Evolutionary conservation across 2,329 filamentous ascomycete genomes (phyloP), one percentile per base, ranked within the genome.

Genomic region (Pseudogymnoascus sp.): DNA sequence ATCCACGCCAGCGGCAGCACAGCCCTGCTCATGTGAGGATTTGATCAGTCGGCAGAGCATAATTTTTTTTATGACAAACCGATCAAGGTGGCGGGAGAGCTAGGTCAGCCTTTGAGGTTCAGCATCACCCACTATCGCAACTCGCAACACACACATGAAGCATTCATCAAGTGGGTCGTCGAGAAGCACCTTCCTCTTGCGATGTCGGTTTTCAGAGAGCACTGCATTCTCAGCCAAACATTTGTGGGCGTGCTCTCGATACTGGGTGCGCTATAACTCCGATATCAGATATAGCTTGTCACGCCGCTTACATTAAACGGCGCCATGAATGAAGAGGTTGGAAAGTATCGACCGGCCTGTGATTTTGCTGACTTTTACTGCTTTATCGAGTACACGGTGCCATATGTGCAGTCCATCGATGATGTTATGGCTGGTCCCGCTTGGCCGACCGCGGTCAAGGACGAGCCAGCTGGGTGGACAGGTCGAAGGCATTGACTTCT

Each of bases 111-210:
- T 43, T 53, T 70, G 30, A 71, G 70, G 62, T 69, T 64, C 62
- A 71, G 69, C 9, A 61, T 71, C 22, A 71, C 66, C 15, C 70
- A 72, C 53, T 66, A 71, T 58, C 68, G 70, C 39, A 65, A 65
- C 50, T 62, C 59, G 3, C 50, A 72, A 18, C 68, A 68, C 57
- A 69, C 71, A 5, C 71, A 72, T 58, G 68, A 72, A 53, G 68
- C 58, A 22, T 72, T 73, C 60, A 69, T 72, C 43, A 68, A 71
- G 35, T 72, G 67, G 69, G 67, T 72, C 9, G 63, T 67, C 12
- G 64, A 71, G n/a, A 65, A 66, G 33, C 71, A 73, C 53, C 58
- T 71, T 9, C 67, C 67, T 15, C 61, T 68, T 38, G 71, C 67
- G 22, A 64, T 71, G 6, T 66, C 67, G 6, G 53, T 70, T 20